phyloP scores from a whole-genome alignment of 2,329 filamentous ascomycete species.

The Neospermospora avenae region DNA sequence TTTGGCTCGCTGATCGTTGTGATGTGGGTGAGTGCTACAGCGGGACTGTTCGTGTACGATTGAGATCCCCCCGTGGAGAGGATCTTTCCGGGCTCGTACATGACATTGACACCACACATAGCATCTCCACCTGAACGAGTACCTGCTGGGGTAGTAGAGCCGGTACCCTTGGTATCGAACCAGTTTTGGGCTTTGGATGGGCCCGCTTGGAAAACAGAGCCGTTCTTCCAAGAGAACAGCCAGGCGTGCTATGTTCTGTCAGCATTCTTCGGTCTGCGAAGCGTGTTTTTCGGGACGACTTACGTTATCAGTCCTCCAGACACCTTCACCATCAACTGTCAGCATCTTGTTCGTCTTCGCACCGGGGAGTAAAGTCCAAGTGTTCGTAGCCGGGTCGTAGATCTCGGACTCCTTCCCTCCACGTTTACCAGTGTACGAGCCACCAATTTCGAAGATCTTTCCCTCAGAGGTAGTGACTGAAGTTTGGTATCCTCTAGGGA shows the following conservation, averaged over 20 bases:
- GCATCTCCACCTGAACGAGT: conserved; percentile 44
- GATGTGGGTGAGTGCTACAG: conserved; percentile 45
- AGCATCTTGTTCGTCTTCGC: conserved; percentile 47
- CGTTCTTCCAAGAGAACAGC: conserved; percentile 33
- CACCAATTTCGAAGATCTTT: conserved; percentile 9
- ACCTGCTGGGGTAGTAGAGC: conserved; percentile 42
- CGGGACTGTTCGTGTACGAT: conserved; percentile 43
- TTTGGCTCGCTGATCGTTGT: conserved; percentile 43
- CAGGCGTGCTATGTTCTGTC: conserved; percentile 51
- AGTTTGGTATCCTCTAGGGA: conserved; percentile 10
- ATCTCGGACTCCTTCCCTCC: conserved; percentile 40
- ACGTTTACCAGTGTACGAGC: conserved; percentile 2
- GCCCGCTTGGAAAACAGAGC: conserved; percentile 28
- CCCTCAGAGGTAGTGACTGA: conserved; percentile 9
- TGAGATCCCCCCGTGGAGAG: conserved; percentile 49
- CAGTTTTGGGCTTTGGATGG: conserved; percentile 50
- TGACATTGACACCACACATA: conserved; percentile 54
- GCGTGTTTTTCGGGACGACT: conserved; percentile 8
- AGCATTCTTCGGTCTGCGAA: conserved; percentile 40
- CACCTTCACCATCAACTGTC: conserved; percentile 35
- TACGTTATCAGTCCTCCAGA: conserved; percentile 3
- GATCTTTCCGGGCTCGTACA: conserved; percentile 60
- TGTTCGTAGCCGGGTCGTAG: conserved; percentile 43
- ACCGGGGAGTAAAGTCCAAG: conserved; percentile 45
- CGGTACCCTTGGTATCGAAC: conserved; percentile 47